Evolutionary conservation across 192 early-diverging fungal genomes (phyloP), one percentile per base, ranked within the genome.

Genomic region (Martensiomyces pterosporus): DNA sequence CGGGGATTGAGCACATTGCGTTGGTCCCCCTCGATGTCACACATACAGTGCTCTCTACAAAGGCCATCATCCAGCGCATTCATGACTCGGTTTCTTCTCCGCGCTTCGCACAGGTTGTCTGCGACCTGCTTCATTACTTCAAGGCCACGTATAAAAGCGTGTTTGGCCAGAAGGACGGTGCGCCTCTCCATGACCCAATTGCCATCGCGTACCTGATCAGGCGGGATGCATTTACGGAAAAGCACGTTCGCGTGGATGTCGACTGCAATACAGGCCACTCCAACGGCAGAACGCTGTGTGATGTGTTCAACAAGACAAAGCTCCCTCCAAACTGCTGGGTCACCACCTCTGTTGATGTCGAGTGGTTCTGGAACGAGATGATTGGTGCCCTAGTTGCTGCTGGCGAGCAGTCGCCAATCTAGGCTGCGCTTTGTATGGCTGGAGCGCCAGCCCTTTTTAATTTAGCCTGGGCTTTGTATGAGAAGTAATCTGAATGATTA

Each of bases 1-100:
- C 64, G n/a, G 56, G 50, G 2, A 49, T 66, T 4, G n/a, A 18
- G 8, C 50, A 66, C 13, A 40, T 66, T n/a, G 41, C 43, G 0
- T 6, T 66, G 22, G 47, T 59, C 1, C 64, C 64, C 22, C 47
- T 66, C 3, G 56, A 66, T 24, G 48, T 55, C 33, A 66, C 64
- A 0, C 45, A 47, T 17, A 55, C 64, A 0, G 56, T 53, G 14
- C 18, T 58, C 23, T 18, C 51, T 10, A 24, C 45, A 12, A 26
- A 43, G 13, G 46, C 49, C 3, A 22, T 66, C 3, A 39, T 66
- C 21, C 21, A 42, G 14, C 56, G 56, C 19, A 66, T 66, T 18
- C 37, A 44, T 2, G 19, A 32, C 2, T 17, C 24, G 8, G 32
- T 54, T 1, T n/a, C 29, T n/a, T 32, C 43, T 9, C 40, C 64